Conservation (phyloP, 192 early-diverging fungal species). For the Chytriomyces sp. region DNA sequence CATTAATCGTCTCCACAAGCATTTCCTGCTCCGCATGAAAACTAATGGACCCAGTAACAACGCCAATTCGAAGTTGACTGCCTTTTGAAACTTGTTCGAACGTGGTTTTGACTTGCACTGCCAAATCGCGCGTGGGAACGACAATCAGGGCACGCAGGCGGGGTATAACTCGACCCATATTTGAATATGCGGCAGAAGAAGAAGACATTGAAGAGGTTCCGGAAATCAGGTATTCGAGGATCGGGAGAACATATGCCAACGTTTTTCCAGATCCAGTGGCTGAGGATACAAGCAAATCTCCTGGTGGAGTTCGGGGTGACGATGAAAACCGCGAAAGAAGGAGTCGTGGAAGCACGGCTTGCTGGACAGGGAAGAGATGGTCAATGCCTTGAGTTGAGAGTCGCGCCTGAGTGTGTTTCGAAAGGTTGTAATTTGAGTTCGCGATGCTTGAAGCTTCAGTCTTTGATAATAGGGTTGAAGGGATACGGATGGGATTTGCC, state of each 20-base stretch:
- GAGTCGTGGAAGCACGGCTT: constrained; percentile 82
- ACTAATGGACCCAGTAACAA: constrained; percentile 78
- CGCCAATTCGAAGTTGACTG: constrained; percentile 74
- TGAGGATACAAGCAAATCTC: constrained; percentile 92
- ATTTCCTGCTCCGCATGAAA: constrained; percentile 70
- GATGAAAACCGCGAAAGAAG: constrained; percentile 66
- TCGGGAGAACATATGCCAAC: constrained; percentile 91
- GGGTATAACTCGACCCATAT: constrained; percentile 65
- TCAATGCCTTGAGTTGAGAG: constrained; percentile 67
- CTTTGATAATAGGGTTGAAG: constrained; percentile 57
- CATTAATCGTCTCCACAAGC: constrained; percentile 38
- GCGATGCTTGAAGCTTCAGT: constrained; percentile 44
- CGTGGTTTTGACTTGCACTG: constrained; percentile 82
- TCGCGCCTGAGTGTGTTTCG: constrained; percentile 48
- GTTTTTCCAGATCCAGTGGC: constrained; percentile 98
- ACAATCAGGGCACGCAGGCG: constrained; percentile 88
- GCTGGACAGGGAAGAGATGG: constrained; percentile 88
- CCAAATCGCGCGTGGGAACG: constrained; percentile 92
- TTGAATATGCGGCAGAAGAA: constrained; percentile 25
- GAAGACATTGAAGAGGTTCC: neutral
- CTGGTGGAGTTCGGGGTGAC: constrained; percentile 73
- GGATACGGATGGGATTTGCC: constrained; percentile 75
- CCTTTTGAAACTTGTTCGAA: constrained; percentile 80
- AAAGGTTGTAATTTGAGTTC: constrained; percentile 65
- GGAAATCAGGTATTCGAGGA: constrained; percentile 75